phyloP scores from a whole-genome alignment of 768 basidiomycete genomes.

The Rickenella mellea region DNA sequence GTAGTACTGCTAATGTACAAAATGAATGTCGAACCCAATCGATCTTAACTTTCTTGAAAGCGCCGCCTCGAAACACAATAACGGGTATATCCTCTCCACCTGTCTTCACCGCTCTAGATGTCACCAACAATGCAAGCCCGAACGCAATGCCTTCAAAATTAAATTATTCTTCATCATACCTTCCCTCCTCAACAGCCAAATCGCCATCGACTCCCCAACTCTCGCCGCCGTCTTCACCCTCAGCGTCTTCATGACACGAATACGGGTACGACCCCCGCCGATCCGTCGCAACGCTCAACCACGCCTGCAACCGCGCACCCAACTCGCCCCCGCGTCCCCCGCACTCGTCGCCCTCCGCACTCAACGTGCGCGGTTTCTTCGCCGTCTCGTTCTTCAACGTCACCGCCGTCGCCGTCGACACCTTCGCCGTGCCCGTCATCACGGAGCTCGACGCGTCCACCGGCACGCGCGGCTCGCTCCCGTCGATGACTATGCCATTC shows the following conservation, averaged over 20 bases:
- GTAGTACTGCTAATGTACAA: too few species aligned
- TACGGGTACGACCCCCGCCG: too few species aligned
- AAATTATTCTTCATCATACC: too few species aligned
- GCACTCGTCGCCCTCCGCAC: slow-evolving; percentile 66
- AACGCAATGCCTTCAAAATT: too few species aligned
- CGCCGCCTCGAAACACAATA: too few species aligned
- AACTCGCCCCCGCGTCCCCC: slow-evolving; percentile 75
- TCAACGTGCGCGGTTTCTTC: slow-evolving; percentile 62
- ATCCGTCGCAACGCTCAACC: slow-evolving; percentile 42
- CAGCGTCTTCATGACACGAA: slow-evolving; percentile 11
- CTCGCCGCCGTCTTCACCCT: not conserved
- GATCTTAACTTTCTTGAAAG: too few species aligned
- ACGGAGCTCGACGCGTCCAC: not conserved
- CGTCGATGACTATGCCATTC: not conserved
- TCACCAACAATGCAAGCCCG: too few species aligned
- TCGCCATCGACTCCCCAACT: too few species aligned
- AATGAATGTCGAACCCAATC: too few species aligned
- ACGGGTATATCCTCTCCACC: too few species aligned
- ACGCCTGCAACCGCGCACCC: slow-evolving; percentile 65
- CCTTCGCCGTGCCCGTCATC: slow-evolving; percentile 21
- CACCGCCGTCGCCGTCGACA: slow-evolving; percentile 42
- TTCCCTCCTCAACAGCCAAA: too few species aligned
- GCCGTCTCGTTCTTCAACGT: slow-evolving; percentile 63
- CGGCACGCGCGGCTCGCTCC: not conserved
- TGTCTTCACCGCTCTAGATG: too few species aligned